Conservation (phyloP, 148 eudicot genomes). For the Simmondsia chinensis region DNA sequence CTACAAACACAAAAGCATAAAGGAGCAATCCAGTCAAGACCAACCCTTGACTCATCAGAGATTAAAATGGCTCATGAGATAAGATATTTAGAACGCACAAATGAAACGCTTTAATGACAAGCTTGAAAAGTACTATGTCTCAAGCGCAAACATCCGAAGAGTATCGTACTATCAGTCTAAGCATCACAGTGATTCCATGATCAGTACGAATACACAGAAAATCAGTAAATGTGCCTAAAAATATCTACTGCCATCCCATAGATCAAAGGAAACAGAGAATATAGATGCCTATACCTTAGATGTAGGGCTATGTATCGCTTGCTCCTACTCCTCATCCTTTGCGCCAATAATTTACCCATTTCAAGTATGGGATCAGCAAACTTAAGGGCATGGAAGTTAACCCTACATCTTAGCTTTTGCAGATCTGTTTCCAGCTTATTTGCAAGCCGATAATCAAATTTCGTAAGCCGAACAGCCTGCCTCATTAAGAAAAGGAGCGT, state of each 20-base stretch:
- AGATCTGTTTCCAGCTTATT: conserved; percentile 73
- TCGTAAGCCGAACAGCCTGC: conserved; percentile 93
- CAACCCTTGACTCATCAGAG: too few relatives aligned
- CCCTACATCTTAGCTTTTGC: conserved; percentile 96
- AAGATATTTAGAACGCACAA: too few relatives aligned
- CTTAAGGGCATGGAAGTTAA: conserved; percentile 81
- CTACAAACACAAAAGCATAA: too few relatives aligned
- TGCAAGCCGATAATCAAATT: conserved; percentile 93
- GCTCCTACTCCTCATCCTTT: conserved; percentile 68
- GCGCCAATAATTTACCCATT: conserved; percentile 69
- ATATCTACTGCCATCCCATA: background rate
- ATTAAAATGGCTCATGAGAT: too few relatives aligned
- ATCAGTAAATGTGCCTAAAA: too few relatives aligned
- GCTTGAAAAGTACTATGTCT: too few relatives aligned
- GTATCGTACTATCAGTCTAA: too few relatives aligned
- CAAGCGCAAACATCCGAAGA: too few relatives aligned
- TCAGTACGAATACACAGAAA: too few relatives aligned
- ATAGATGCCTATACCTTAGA: conserved; percentile 45
- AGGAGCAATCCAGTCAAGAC: too few relatives aligned
- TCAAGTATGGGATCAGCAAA: conserved; percentile 62
- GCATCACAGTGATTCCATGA: too few relatives aligned
- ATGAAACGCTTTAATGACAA: too few relatives aligned
- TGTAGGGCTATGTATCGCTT: conserved; percentile 87
- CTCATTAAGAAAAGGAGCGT: conserved; percentile 15
- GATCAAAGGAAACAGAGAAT: background rate